Base-by-base conservation (phyloP, 352 stramenopile species). In the Phytophthora agathidicida region DNA sequence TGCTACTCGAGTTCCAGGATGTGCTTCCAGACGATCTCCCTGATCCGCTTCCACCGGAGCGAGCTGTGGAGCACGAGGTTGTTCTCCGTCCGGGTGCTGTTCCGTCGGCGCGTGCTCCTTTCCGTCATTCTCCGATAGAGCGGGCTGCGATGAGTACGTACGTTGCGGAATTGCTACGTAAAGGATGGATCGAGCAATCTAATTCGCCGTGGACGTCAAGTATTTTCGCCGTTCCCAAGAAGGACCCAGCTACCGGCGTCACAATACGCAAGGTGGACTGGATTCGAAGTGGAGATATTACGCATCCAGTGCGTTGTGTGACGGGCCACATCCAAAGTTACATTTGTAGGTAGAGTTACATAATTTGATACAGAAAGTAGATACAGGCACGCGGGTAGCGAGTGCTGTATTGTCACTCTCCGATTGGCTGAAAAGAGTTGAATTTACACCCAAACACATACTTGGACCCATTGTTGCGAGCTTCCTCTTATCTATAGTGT, bases 181-280 rank as follows among this genome's bases (percentile, higher is more conserved):
- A 33, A 19, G 28, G 28, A 30, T 39, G 43, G 28, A 14, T 41
- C 13, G 43, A 39, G 20, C 28, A 51, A 19, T 39, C 43, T 1
- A 51, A 51, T 13, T 41, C 17, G 31, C 16, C 43, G 7, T 51
- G 43, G 43, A 13, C 28, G 5, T 50, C 43, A 20, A 50, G 43
- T 50, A 50, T 50, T 30, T 50, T 39, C 16, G 43, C 43, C 5
- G 43, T 50, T 3, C 19, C 19, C 6, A 51, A 51, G 30, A 51
- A 51, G 20, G 43, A 39, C 24, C 28, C 19, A 22, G 30, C 20
- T 7, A 51, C 19, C 11, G 28, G 28, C 7, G 16, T 11, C 4
- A 22, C 23, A 30, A 7, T 23, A 4, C 39, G 39, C 7, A 47
- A 47, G 16, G 14, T 35, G 13, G 39, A 47, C 14, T 47, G 39